Evolutionary conservation across 1,284 basidiomycete genomes (phyloP).

Genomic region (Cryptococcus sp.): DNA sequence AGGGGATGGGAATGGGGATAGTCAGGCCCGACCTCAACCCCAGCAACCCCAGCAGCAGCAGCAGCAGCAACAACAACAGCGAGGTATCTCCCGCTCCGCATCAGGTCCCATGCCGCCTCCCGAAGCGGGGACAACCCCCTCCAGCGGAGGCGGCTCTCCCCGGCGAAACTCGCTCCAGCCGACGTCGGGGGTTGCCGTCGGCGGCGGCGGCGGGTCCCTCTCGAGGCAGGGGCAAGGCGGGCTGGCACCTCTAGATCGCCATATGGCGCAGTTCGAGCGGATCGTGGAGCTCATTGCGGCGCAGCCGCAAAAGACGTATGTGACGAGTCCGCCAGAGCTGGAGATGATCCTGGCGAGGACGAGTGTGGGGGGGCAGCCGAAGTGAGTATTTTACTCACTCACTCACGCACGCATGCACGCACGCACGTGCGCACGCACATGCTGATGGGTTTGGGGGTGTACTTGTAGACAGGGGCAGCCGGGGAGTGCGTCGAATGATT

Average conservation of each 20-base stretch:
- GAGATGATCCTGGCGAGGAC: slow-evolving; percentile 51
- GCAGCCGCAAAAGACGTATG: slow-evolving; percentile 51
- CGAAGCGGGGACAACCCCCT: slow-evolving; percentile 1
- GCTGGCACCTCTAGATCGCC: background rate
- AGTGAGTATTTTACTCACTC: too few species aligned
- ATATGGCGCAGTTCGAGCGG: slow-evolving; percentile 28
- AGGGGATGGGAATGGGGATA: slow-evolving; percentile 1
- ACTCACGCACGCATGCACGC: too few species aligned
- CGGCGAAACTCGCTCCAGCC: background rate
- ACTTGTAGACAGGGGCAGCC: slow-evolving; percentile 66
- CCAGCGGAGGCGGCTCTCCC: background rate
- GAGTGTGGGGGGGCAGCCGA: slow-evolving; percentile 48
- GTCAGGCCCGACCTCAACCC: slow-evolving; percentile 11
- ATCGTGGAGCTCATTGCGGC: slow-evolving; percentile 46
- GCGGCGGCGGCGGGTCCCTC: background rate
- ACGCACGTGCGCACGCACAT: slow-evolving; percentile 8
- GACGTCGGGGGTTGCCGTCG: background rate
- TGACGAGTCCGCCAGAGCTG: slow-evolving; percentile 49
- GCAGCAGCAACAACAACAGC: slow-evolving; percentile 2
- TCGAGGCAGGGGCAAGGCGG: background rate
- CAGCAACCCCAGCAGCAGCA: slow-evolving; percentile 15
- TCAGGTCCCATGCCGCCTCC: slow-evolving; percentile 23
- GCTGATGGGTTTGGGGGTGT: slow-evolving; percentile 1
- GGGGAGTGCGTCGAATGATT: slow-evolving; percentile 76
- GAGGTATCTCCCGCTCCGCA: slow-evolving; percentile 18